Evolutionary conservation across 2,329 filamentous ascomycete species (phyloP).

Genomic region (Talaromyces islandicus): DNA sequence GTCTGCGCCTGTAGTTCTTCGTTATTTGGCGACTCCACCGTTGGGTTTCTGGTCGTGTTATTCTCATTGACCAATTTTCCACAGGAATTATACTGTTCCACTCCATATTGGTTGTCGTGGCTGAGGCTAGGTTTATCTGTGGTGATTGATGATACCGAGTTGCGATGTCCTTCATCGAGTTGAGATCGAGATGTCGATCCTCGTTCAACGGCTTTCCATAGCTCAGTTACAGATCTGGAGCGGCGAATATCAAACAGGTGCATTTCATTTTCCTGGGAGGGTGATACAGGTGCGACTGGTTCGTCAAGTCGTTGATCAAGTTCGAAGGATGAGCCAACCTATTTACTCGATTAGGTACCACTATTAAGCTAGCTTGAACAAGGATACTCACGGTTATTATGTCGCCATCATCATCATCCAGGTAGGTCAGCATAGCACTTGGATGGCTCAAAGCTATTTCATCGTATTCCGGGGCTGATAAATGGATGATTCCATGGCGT

Average conservation of each 20-base stretch:
- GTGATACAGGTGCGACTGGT: conserved; percentile 18
- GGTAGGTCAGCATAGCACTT: conserved; percentile 37
- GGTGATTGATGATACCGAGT: not conserved
- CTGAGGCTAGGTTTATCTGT: not conserved
- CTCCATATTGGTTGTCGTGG: not conserved
- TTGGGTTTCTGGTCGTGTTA: not conserved
- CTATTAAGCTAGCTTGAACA: not conserved
- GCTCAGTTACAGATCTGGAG: conserved; percentile 31
- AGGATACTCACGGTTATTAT: conserved; percentile 35
- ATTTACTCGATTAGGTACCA: not conserved
- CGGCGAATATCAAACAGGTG: conserved; percentile 43
- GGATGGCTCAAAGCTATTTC: conserved; percentile 34
- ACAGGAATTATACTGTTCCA: not conserved
- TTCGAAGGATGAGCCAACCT: conserved; percentile 44
- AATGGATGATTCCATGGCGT: conserved; percentile 30
- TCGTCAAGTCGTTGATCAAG: conserved; percentile 42
- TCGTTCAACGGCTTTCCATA: conserved; percentile 31
- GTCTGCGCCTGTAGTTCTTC: conserved; percentile 12
- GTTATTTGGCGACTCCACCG: not conserved
- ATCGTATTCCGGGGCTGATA: conserved; percentile 40
- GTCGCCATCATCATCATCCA: conserved; percentile 43
- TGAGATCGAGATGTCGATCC: not conserved
- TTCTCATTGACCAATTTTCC: not conserved
- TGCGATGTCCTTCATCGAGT: not conserved
- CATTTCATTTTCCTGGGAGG: conserved; percentile 22